Evolutionary conservation across 2,329 filamentous ascomycete species (phyloP).

Genomic region (Colletotrichum filicis): DNA sequence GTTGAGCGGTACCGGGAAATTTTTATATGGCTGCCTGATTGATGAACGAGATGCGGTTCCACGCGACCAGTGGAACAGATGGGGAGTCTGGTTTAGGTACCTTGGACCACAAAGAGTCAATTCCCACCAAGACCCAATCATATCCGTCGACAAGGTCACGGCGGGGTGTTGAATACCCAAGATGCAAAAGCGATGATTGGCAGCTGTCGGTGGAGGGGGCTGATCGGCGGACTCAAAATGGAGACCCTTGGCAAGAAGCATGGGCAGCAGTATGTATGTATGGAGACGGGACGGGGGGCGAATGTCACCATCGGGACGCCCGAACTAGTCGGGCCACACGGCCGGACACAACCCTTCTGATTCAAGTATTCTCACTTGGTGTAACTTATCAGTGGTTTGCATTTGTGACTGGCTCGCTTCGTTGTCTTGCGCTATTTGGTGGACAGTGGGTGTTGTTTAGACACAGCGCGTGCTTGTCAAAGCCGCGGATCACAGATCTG

Average conservation of each 20-base stretch:
- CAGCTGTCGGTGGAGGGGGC: neutral
- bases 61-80: neutral
- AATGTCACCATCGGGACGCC: constrained; percentile 13
- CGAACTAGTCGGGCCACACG: constrained; percentile 15
- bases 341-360: neutral
- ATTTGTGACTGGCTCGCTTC: neutral
- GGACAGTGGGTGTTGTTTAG: neutral
- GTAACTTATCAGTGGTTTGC: neutral
- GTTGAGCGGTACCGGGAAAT: neutral
- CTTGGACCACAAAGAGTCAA: neutral
- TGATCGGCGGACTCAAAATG: constrained; percentile 14
- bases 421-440: neutral
- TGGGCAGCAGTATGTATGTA: neutral
- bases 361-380: neutral
- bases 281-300: neutral
- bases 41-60: constrained; percentile 15
- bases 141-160: neutral
- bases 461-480: neutral
- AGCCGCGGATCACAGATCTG: constrained; percentile 16
- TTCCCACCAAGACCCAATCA: constrained; percentile 2
- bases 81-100: neutral
- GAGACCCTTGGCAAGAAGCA: neutral
- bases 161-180: neutral
- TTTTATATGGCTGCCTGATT: constrained; percentile 30
- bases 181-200: constrained; percentile 9